Evolutionary conservation across 78 protist species (phyloP), one percentile per base, ranked within the genome.

Genomic region (Protostelium mycophagum): DNA sequence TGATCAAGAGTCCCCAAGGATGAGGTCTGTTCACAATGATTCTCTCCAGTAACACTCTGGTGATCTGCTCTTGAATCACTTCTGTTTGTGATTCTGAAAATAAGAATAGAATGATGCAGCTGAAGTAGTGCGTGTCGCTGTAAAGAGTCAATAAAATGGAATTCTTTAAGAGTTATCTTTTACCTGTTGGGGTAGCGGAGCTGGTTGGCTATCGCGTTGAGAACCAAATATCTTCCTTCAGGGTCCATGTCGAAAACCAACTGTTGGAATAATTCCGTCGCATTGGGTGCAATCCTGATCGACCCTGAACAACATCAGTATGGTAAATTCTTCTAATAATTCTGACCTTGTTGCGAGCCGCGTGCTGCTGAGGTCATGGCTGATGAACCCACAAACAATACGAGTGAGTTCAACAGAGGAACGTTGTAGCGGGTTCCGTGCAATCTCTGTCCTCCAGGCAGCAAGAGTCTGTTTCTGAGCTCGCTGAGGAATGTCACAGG

Each of bases 1-100:
- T 98, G 91, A 97, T 95, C 63, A 99, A 93, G 35, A 98, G 83
- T 28, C 99, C 99, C 99, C 99, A 99, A 38, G 99, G 99, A 95
- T 98, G 99, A 29, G 99, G 99, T 73, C 97, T 95, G 90, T 93
- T 90, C 83, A 94, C 98, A 35, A 99, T 93, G 36, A 98, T 91
- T 73, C 99, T 95, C 93, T 98, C 99, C 31, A 98, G 89, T 38
- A 99, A 96, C 25, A 99, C 99, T 36, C 99, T 91, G 34, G 96
- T 96, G 83, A 97, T 96, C 86, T 97, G 98, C 91, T 98, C 99
- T 51, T 97, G 96, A 28, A 96, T 83, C 23, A 91, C 73, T 86
- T 95, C 98, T 83, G 91, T 88, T 37, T 63, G 36, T 31, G 93
- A 39, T 38, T 95, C 96, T 25, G 96, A 28, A 51, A 97, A 99